Base-by-base conservation (phyloP, 1,139 yeast genomes). In the Geotrichum australiense region DNA sequence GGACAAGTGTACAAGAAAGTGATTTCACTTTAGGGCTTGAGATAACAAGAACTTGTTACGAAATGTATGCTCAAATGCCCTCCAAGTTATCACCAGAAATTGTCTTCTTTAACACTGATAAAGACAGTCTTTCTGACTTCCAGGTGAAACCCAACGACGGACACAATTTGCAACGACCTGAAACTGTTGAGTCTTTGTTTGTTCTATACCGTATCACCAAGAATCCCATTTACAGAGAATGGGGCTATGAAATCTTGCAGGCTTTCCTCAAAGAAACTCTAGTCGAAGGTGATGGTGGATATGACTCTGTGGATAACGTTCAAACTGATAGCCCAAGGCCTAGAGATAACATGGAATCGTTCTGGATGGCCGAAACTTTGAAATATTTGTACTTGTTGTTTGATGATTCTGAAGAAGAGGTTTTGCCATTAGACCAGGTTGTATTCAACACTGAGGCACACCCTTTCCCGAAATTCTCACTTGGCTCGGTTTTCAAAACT, bases 401-500 rank as follows among this genome's bases (percentile, higher is more conserved):
- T 62, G 81, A 76, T 45, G 76, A 72, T 43, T 86, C 82, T 52
- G 78, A 78, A 32, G 71, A 71, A 15, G 68, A 72, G 52, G 61
- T 67, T 46, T 53, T 76, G 27, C 79, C 84, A 11, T 66, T 83
- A 48, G 78, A 77, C 38, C 65, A 80, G 47, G 74, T 80, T 46
- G 89, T 89, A 2, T 86, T 86, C 69, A 89, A 85, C 62, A 85
- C 96, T 2, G 96, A 85, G 56, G 96, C 94, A 0, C 97, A 89
- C 61, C 94, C 94, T 34, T 75, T 89, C 65, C 96, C 96, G 16
- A 71, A 67, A 43, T 80, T 82, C 52, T 73, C 72, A 21, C 63
- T 74, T 65, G 70, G 66, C 15, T 71, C 74, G 2, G 57, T 62
- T 37, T 78, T 80, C 55, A 68, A 68, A 43, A 81, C 89, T 2